phyloP scores from a whole-genome alignment of 2,329 filamentous ascomycete species.

The Camillea tinctor region DNA sequence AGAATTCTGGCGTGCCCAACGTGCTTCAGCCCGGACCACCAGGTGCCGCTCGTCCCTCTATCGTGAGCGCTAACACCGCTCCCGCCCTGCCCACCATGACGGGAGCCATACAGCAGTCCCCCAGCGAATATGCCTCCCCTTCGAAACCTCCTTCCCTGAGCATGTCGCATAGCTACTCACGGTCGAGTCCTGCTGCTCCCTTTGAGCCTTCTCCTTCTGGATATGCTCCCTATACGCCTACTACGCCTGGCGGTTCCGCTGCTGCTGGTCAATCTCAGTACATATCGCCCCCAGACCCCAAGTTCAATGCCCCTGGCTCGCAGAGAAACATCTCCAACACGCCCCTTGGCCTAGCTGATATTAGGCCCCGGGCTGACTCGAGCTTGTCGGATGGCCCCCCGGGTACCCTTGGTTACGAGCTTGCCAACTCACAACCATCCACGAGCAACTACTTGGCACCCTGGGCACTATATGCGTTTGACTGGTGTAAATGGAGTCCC shows the following conservation, averaged over 20 bases:
- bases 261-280: constrained; percentile 57
- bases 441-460: constrained; percentile 93
- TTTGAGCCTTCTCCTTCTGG: constrained; percentile 53
- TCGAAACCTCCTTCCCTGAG: constrained; percentile 65
- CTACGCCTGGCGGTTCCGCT: constrained; percentile 60
- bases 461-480: constrained; percentile 94
- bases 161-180: constrained; percentile 73
- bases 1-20: constrained; percentile 52
- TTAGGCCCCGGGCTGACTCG: constrained; percentile 82
- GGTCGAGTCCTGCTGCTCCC: constrained; percentile 72
- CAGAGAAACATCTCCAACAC: constrained; percentile 74
- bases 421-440: constrained; percentile 61
- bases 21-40: constrained; percentile 57
- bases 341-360: constrained; percentile 87
- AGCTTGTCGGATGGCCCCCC: constrained; percentile 70
- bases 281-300: constrained; percentile 55
- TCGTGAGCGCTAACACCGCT: constrained; percentile 44
- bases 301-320: constrained; percentile 56
- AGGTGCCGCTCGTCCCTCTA: constrained; percentile 33
- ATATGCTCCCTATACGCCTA: constrained; percentile 58
- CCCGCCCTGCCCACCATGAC: constrained; percentile 49
- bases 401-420: constrained; percentile 63
- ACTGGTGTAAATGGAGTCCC: constrained; percentile 98
- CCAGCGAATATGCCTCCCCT: constrained; percentile 44
- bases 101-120: constrained; percentile 38